Evolutionary conservation across 805 yeast species (phyloP).

Genomic region (Candida berthetii): DNA sequence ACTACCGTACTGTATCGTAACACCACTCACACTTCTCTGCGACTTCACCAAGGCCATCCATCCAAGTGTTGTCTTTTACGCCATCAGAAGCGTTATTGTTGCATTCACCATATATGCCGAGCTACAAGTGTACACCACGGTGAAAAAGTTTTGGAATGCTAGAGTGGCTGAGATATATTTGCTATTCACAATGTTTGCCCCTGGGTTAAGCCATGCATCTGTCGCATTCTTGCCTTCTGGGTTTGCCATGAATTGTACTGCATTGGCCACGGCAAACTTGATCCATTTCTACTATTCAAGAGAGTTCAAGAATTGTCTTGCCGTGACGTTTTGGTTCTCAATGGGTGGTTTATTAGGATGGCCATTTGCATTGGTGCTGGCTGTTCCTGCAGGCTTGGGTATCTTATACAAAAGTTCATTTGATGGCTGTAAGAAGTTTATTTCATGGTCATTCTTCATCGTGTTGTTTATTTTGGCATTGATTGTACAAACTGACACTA

Average conservation of each 20-base stretch:
- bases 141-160: slow-evolving; percentile 21
- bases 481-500: slow-evolving; percentile 46
- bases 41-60: slow-evolving; percentile 8
- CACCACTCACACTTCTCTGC: slow-evolving; percentile 15
- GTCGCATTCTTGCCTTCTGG: slow-evolving; percentile 82
- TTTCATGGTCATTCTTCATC: slow-evolving; percentile 19
- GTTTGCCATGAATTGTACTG: slow-evolving; percentile 54
- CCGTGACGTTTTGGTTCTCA: slow-evolving; percentile 36
- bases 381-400: slow-evolving; percentile 46
- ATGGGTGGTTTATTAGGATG: slow-evolving; percentile 84
- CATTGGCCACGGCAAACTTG: slow-evolving; percentile 36
- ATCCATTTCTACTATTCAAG: slow-evolving; percentile 23
- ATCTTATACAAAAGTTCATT: slow-evolving; percentile 3
- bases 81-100: slow-evolving; percentile 40
- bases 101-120: slow-evolving; percentile 43
- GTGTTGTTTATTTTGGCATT: slow-evolving; percentile 16
- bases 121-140: slow-evolving; percentile 36
- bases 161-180: slow-evolving; percentile 50
- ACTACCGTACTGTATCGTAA: slow-evolving; percentile 28
- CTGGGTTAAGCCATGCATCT: slow-evolving; percentile 89
- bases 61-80: slow-evolving; percentile 40
- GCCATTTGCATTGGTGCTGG: slow-evolving; percentile 76
- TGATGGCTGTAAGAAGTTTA: slow-evolving; percentile 10
- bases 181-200: slow-evolving; percentile 52
- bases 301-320: slow-evolving; percentile 13